These are phyloP conservation scores for Lipomyces mesembrius DNA, from an alignment of 805 yeast genomes.

Conservation along the genomic window DNA sequence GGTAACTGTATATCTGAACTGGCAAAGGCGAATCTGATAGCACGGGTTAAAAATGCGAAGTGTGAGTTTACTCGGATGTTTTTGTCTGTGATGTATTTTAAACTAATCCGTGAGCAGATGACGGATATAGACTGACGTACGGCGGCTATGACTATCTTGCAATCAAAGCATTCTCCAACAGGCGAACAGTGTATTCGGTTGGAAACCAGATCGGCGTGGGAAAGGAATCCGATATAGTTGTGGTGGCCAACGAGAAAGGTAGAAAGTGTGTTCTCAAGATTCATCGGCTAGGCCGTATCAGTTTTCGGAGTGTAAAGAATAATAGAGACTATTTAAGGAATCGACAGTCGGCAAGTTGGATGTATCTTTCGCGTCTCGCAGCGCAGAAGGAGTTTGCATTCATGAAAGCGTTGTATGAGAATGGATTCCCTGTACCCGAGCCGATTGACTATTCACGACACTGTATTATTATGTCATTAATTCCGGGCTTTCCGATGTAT, in stretches of 20 bases:
- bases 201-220: constrained; percentile 95
- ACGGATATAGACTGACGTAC: constrained; percentile 88
- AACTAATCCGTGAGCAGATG: constrained; percentile 51
- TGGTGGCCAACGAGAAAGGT: constrained; percentile 72
- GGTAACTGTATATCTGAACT: constrained; percentile 79
- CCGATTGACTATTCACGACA: constrained; percentile 92
- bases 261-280: constrained; percentile 78
- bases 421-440: constrained; percentile 83
- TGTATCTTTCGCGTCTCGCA: constrained; percentile 85
- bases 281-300: constrained; percentile 91
- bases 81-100: background rate
- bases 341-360: constrained; percentile 82
- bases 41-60: constrained; percentile 83
- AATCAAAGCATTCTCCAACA: constrained; percentile 76
- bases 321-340: constrained; percentile 87
- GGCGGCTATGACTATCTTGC: constrained; percentile 94
- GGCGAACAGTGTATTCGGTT: constrained; percentile 73
- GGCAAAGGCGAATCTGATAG: constrained; percentile 80
- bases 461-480: constrained; percentile 88
- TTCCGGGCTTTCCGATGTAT: constrained; percentile 45
- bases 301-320: constrained; percentile 88
- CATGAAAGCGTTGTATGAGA: constrained; percentile 71
- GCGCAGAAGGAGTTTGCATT: constrained; percentile 92
- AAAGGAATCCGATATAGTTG: constrained; percentile 93
- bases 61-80: constrained; percentile 42